A percentile compares a stretch with the other conserved stretches of the same genome.
phyloP scores from a whole-genome alignment of 768 basidiomycete species.

The Pisolithus albus region DNA sequence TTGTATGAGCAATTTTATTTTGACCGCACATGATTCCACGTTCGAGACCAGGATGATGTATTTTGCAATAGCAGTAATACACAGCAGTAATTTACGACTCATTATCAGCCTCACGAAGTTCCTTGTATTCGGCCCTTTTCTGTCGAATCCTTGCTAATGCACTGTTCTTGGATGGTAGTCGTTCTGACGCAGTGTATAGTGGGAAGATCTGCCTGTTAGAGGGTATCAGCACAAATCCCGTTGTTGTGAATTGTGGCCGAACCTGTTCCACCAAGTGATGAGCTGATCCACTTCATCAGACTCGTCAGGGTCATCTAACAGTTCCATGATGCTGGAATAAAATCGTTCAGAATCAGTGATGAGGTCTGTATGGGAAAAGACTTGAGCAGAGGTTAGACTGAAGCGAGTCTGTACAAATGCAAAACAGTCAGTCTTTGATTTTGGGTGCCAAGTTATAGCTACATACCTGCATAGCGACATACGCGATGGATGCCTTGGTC shows the following conservation, averaged over 20 bases:
- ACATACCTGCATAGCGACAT: conserved; percentile 15
- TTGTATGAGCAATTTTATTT: too few relatives aligned
- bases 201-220: conserved; percentile 6
- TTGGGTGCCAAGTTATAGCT: neutral
- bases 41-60: too few relatives aligned
- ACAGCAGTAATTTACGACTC: too few relatives aligned
- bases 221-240: neutral
- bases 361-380: conserved; percentile 14
- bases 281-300: conserved; percentile 13
- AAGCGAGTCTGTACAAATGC: conserved; percentile 9
- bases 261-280: conserved; percentile 17
- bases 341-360: conserved; percentile 20
- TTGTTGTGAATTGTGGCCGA: neutral
- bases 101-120: too few relatives aligned
- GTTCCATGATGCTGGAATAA: conserved; percentile 14
- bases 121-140: neutral
- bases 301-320: conserved; percentile 18
- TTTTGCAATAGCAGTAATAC: too few relatives aligned
- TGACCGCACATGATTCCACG: too few relatives aligned
- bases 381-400: conserved; percentile 9
- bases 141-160: neutral
- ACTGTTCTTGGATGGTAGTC: conserved; percentile 4
- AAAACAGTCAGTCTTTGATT: neutral
- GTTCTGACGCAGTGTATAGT: neutral
- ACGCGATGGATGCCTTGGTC: too few relatives aligned